Evolutionary conservation across 352 stramenopile species (phyloP), one percentile per base, ranked within the genome.

Genomic region (Pythium graminicola): DNA sequence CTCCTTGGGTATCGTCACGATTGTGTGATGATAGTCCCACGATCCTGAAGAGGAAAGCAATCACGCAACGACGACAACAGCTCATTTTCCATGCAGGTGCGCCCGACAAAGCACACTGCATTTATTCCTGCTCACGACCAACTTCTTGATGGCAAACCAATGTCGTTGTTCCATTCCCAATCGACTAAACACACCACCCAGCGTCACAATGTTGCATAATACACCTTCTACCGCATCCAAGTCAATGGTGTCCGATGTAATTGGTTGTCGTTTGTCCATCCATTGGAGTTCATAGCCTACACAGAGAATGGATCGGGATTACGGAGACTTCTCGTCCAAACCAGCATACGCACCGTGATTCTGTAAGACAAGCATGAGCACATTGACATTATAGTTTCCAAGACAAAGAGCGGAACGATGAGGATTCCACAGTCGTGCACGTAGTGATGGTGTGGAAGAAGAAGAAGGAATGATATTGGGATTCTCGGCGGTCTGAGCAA

Each of bases 301-400:
- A 24, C 9, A 6, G 4, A 9, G 2, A 6, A 28, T 23, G 3
- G 13, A 43, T 31, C 16, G n/a, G n/a, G n/a, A n/a, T n/a, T n/a
- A n/a, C n/a, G n/a, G n/a, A n/a, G n/a, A n/a, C n/a, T n/a, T n/a
- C n/a, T n/a, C n/a, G n/a, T n/a, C n/a, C n/a, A n/a, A n/a, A n/a
- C n/a, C n/a, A n/a, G n/a, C n/a, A n/a, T 5, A 43, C 29, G 4
- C 19, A 89, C 81, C 79, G 71, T 76, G 66, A 50, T 73, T 40
- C 29, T 87, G 65, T 20, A 93, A 49, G 33, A 71, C 75, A 33
- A 77, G 45, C 35, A 73, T 87, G 32, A 93, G 65, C 40, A 72
- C 77, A 43, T 93, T 89, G 26, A 93, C 70, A 43, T 89, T 77
- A 53, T 90, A 93, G 54, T 93, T 93, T 2, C 82, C 82, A 10